Percentiles rank a stretch among this genome's conserved stretches.
phyloP scores from a whole-genome alignment of 1,284 basidiomycete species.

The Acaromyces ingoldii region DNA sequence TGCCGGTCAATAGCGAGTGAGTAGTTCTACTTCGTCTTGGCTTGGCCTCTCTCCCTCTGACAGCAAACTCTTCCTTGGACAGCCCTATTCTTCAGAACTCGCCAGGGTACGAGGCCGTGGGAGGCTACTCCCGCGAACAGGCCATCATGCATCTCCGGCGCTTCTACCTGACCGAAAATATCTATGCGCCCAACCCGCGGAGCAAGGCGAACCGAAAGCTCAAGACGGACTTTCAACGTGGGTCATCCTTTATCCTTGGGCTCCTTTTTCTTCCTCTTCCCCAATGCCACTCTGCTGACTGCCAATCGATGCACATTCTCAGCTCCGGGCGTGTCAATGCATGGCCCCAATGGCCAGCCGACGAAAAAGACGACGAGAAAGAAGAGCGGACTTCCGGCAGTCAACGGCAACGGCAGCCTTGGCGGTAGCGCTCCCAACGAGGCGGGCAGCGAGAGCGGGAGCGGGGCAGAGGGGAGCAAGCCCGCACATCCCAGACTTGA shows the following conservation, averaged over 20 bases:
- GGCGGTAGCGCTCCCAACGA: not conserved
- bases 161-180: conserved; percentile 94
- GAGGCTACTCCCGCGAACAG: conserved; percentile 82
- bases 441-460: conserved; percentile 2
- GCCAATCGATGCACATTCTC: too few relatives aligned
- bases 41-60: not conserved
- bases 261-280: not conserved
- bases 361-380: not conserved
- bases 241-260: too few relatives aligned
- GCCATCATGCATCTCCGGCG: conserved; percentile 89
- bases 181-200: conserved; percentile 57
- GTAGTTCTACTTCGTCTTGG: conserved; percentile 36
- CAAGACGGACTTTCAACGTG: conserved; percentile 45
- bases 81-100: conserved; percentile 55
- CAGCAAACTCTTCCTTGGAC: not conserved
- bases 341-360: conserved; percentile 21
- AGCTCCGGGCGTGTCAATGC: conserved; percentile 49
- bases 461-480: conserved; percentile 8
- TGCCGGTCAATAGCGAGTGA: conserved; percentile 75
- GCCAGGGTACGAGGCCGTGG: conserved; percentile 68
- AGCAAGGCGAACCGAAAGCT: conserved; percentile 43
- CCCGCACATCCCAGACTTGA: too few relatives aligned
- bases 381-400: not conserved
- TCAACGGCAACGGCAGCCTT: not conserved
- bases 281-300: not conserved